These are phyloP conservation scores for Tanacetum coccineum DNA, from an alignment of 129 eudicot genomes.

Conservation along the genomic window DNA sequence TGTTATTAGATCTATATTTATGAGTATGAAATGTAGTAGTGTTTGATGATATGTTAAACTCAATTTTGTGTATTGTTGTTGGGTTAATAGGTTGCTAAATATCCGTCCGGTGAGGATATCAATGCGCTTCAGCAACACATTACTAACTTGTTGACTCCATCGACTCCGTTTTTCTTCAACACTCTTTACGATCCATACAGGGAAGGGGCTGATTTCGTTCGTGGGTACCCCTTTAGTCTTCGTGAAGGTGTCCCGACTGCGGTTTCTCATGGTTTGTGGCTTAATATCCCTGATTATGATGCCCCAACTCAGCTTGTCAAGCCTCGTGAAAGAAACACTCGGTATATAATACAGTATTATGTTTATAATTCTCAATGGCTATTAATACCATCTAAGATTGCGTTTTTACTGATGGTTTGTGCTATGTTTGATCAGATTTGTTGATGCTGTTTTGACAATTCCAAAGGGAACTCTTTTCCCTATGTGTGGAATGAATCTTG, in stretches of 20 bases:
- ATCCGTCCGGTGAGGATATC: constrained; percentile 64
- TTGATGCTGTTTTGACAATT: constrained; percentile 66
- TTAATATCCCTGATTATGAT: constrained; percentile 59
- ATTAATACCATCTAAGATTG: neutral
- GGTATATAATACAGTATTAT: constrained; percentile 28
- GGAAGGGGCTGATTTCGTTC: constrained; percentile 72
- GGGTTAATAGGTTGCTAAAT: constrained; percentile 61
- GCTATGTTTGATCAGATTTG: constrained; percentile 38
- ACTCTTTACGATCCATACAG: constrained; percentile 69
- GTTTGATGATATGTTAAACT: constrained; percentile 6
- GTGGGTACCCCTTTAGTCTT: constrained; percentile 75
- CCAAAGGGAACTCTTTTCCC: constrained; percentile 82
- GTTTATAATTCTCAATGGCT: neutral
- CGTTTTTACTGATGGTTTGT: neutral
- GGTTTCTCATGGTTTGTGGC: constrained; percentile 66
- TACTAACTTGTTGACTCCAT: constrained; percentile 55
- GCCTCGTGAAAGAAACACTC: constrained; percentile 54
- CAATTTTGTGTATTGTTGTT: constrained; percentile 4
- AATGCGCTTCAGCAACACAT: constrained; percentile 79
- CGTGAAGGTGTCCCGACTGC: constrained; percentile 76
- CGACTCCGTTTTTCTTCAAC: constrained; percentile 76
- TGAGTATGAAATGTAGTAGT: too few species aligned
- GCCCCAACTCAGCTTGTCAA: constrained; percentile 65
- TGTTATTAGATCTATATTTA: too few species aligned
- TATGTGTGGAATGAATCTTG: constrained; percentile 81